Base-by-base conservation (phyloP, 208 protist genomes). In the Trypanosomatidae sp. region DNA sequence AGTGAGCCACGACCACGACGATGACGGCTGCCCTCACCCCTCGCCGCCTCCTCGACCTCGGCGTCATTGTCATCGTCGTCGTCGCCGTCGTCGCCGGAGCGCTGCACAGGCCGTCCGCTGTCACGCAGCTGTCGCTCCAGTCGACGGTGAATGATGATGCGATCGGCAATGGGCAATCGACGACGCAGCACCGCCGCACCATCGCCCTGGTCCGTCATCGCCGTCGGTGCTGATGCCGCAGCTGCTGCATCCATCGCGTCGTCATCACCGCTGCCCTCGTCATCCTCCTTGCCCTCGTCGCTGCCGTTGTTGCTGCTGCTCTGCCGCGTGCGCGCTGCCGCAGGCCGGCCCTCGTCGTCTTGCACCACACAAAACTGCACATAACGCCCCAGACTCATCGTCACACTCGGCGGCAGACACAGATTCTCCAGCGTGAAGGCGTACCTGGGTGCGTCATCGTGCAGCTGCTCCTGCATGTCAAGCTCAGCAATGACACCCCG, bases 281-380 rank as follows among this genome's bases (percentile, higher is more conserved):
- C 43, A 4, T 24, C 43, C 5, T 3, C 27, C 6, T 25, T 27
- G n/a, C 4, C 1, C 25, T 56, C 27, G n/a, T 18, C 40, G 1
- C 2, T 16, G 7, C 38, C 39, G 8, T 18, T 33, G 3, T 3
- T 26, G 26, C 11, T 3, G 18, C 21, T 16, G 11, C 11, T 47
- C 22, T 11, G 28, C 11, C 18, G 7, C 6, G 7, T 28, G 20
- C 13, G 2, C 16, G 35, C 32, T 22, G 43, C 37, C 13, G 39
- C 56, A 8, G 48, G 32, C 27, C 44, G 26, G 8, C 4, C 35
- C 6, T 4, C 42, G 25, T 25, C 42, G 4, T 39, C 51, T 3
- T 50, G 48, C n/a, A 2, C 41, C 8, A 79, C 22, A 49, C 72
- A 88, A 58, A 90, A 90, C 23, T 67, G 66, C 19, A 90, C 72